A percentile compares a stretch with the other conserved stretches of the same genome.
phyloP scores from a whole-genome alignment of 306 rosid genomes.

The Sindora glabra region DNA sequence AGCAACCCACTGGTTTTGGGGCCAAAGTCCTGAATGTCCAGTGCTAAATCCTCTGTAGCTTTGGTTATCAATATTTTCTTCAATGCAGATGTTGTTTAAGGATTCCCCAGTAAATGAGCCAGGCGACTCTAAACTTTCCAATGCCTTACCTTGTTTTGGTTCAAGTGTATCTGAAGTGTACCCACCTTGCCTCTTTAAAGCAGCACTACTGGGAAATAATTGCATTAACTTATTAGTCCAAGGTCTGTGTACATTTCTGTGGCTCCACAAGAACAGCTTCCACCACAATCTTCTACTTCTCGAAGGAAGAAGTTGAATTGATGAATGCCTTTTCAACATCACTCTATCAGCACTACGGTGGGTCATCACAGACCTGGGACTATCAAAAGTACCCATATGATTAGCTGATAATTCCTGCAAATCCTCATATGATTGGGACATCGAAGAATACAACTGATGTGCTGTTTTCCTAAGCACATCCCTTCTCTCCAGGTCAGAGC shows the following conservation, averaged over 20 bases:
- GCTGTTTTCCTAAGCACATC: conserved; percentile 25
- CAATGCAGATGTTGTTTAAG: conserved; percentile 4
- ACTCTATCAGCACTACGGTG: conserved; percentile 75
- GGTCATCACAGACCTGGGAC: conserved; percentile 49
- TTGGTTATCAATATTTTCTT: conserved; percentile 21
- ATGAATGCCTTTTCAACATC: conserved; percentile 67
- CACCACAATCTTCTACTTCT: conserved; percentile 75
- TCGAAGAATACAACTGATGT: conserved; percentile 26
- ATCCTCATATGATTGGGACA: conserved; percentile 38
- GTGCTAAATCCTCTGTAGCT: conserved; percentile 27
- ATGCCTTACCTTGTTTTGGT: conserved; percentile 35
- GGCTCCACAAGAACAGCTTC: conserved; percentile 88
- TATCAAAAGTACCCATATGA: conserved; percentile 30
- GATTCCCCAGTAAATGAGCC: conserved; percentile 31
- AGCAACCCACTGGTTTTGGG: conserved; percentile 80
- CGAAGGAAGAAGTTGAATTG: conserved; percentile 79
- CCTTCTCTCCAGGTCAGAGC: conserved; percentile 69
- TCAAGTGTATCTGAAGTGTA: conserved; percentile 67
- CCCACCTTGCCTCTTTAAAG: conserved; percentile 49
- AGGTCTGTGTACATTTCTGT: conserved; percentile 49
- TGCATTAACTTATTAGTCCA: conserved; percentile 18
- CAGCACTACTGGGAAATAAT: conserved; percentile 14
- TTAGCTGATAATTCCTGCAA: conserved; percentile 31
- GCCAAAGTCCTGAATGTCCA: conserved; percentile 51
- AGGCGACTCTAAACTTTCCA: conserved; percentile 37